These are phyloP conservation scores for Nicotiana tabacum DNA, from an alignment of 257 asterid genomes.

Conservation along the genomic window DNA sequence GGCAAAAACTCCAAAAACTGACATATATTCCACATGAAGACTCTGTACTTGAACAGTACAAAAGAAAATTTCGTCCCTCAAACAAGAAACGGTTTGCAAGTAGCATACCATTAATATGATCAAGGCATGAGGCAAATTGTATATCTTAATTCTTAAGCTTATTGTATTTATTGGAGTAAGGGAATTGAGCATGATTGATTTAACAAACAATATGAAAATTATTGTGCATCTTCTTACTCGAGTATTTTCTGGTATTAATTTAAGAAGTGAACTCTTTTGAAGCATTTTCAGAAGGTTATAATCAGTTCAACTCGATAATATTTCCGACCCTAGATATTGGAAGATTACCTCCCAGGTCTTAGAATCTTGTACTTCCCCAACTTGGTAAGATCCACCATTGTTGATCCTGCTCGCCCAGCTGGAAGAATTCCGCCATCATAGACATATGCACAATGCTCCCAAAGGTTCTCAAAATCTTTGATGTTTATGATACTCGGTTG, in stretches of 20 bases:
- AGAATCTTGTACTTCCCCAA: constrained; percentile 70
- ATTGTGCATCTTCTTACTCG: not conserved
- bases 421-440: constrained; percentile 85
- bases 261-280: not conserved
- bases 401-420: constrained; percentile 84
- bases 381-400: constrained; percentile 71
- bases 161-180: not conserved
- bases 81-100: not conserved
- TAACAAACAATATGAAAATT: not conserved
- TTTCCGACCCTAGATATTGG: not conserved
- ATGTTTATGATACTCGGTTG: constrained; percentile 75
- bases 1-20: too few species aligned
- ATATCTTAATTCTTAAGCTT: too few species aligned
- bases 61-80: not conserved
- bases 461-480: constrained; percentile 68
- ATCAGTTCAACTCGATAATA: not conserved
- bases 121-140: too few species aligned
- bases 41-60: too few species aligned
- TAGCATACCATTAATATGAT: too few species aligned
- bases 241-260: not conserved
- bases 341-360: constrained; percentile 74
- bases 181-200: not conserved
- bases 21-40: too few species aligned
- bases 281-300: not conserved
- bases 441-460: constrained; percentile 67